These are phyloP conservation scores for Fusarium caatingaense DNA, from an alignment of 2,329 filamentous ascomycete genomes.

Conservation along the genomic window DNA sequence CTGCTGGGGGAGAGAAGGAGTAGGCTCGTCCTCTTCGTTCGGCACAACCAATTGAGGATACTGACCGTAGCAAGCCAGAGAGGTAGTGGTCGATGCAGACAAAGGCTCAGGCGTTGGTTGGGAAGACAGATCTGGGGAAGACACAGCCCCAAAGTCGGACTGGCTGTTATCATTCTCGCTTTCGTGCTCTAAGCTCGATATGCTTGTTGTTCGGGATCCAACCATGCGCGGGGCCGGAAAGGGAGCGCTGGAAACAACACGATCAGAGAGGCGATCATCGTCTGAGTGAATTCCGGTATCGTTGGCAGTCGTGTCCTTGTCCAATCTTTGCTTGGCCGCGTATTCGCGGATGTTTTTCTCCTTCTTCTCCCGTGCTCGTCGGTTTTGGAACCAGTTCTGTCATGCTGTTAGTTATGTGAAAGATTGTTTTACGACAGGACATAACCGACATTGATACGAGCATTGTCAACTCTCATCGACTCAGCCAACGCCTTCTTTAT, in stretches of 20 bases:
- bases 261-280: conserved; percentile 49
- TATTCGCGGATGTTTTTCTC: conserved; percentile 64
- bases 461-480: conserved; percentile 70
- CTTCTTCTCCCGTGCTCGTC: conserved; percentile 73
- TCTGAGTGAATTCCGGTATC: conserved; percentile 45
- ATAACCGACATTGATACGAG: conserved; percentile 69
- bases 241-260: conserved; percentile 56
- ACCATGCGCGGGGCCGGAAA: conserved; percentile 49
- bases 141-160: conserved; percentile 42
- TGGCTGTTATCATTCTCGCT: conserved; percentile 46
- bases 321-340: conserved; percentile 52
- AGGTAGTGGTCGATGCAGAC: conserved; percentile 15
- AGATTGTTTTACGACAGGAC: background rate
- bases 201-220: conserved; percentile 13
- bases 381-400: conserved; percentile 77
- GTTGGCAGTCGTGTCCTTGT: conserved; percentile 49
- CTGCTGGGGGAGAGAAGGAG: conserved; percentile 39
- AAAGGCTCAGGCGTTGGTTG: conserved; percentile 38
- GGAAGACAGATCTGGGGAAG: conserved; percentile 37
- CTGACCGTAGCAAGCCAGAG: conserved; percentile 33
- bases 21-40: conserved; percentile 39
- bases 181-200: conserved; percentile 41
- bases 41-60: conserved; percentile 44
- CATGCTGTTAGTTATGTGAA: conserved; percentile 48
- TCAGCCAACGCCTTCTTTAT: conserved; percentile 71